Percentiles rank a stretch among this genome's conserved stretches.
Conservation (phyloP, 2,329 filamentous ascomycete species). For the Arthrobotrys pseudoclavata region DNA sequence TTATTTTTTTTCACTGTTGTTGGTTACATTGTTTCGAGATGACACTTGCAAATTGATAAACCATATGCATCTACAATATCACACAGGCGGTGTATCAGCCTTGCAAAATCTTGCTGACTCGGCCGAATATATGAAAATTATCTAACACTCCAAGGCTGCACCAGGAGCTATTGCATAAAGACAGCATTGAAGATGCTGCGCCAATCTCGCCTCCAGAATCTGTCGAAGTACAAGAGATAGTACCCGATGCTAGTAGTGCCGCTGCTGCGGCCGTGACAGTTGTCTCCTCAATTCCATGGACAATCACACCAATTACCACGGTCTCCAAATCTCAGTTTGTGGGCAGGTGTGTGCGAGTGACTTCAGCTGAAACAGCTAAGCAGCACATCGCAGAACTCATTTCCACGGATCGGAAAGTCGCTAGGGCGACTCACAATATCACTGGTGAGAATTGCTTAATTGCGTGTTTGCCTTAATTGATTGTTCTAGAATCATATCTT, state of each 20-base stretch:
- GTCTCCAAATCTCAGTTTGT: conserved; percentile 92
- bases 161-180: conserved; percentile 54
- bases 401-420: conserved; percentile 83
- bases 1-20: not conserved
- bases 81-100: conserved; percentile 21
- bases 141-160: conserved; percentile 46
- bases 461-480: conserved; percentile 16
- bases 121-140: conserved; percentile 19
- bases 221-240: conserved; percentile 29
- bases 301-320: conserved; percentile 77
- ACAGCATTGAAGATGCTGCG: conserved; percentile 19
- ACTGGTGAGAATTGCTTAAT: conserved; percentile 65
- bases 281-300: conserved; percentile 75
- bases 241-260: conserved; percentile 17
- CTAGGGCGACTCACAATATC: conserved; percentile 94
- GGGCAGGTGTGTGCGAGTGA: conserved; percentile 79
- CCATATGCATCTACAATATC: not conserved
- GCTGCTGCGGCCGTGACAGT: conserved; percentile 63
- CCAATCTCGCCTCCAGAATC: conserved; percentile 44
- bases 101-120: not conserved
- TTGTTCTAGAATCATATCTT: conserved; percentile 19
- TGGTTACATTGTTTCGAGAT: conserved; percentile 9
- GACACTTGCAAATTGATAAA: conserved; percentile 19
- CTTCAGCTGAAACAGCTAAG: conserved; percentile 78
- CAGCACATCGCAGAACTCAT: conserved; percentile 81